Percentiles rank a stretch among this genome's conserved stretches.
These are phyloP conservation scores for Pisolithus marmoratus DNA, from an alignment of 768 basidiomycete genomes.

Conservation along the genomic window DNA sequence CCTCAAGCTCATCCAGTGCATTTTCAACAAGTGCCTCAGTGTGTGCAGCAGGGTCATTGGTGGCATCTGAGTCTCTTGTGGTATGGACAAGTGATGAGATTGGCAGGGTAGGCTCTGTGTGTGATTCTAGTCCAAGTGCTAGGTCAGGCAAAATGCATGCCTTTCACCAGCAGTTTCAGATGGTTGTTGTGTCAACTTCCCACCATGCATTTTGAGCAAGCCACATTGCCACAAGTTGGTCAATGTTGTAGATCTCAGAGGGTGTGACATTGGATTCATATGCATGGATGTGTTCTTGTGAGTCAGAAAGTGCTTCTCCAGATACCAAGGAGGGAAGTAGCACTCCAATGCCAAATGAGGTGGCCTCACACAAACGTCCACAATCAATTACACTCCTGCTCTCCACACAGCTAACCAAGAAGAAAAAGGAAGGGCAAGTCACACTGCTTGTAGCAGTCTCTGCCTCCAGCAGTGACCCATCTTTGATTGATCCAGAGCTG, in stretches of 20 bases:
- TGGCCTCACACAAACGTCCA: no score
- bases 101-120: neutral
- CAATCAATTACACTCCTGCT: no score
- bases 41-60: neutral
- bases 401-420: no score
- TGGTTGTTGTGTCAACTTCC: conserved; percentile 27
- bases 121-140: no score
- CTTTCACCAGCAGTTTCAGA: conserved; percentile 35
- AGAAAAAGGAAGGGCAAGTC: no score
- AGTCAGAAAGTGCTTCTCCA: no score
- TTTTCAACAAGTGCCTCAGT: neutral
- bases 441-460: no score
- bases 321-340: no score
- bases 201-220: conserved; percentile 31
- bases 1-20: neutral
- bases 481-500: no score
- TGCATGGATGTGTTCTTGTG: conserved; percentile 23
- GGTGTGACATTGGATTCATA: conserved; percentile 26
- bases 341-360: no score
- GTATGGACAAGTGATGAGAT: neutral
- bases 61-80: no score
- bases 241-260: conserved; percentile 31
- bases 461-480: no score
- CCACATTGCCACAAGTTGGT: conserved; percentile 35
- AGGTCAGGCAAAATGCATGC: conserved; percentile 28